Base-by-base conservation (phyloP, 176 grass and related monocot species). In the Poa annua region DNA sequence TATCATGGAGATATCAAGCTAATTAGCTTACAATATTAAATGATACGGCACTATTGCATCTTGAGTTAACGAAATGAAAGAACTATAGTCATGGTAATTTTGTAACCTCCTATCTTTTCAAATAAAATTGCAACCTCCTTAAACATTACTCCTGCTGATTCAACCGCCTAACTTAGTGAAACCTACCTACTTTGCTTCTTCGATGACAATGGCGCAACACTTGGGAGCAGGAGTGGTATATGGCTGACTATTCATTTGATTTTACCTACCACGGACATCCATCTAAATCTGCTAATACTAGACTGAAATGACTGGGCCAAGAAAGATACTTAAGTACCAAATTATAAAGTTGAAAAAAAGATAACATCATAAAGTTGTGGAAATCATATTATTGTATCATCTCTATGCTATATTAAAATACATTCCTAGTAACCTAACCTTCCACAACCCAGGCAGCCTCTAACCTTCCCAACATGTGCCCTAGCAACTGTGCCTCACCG, bases 381-480 rank as follows among this genome's bases (percentile, higher is more conserved):
- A 60, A 51, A 17, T 34, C 56, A 14, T 78, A 48, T 81, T 72
- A 78, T 12, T 45, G 1, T 45, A 41, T 17, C 47, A 32, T 78
- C 25, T 55, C 25, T 24, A 71, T 42, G 41, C 7, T 15, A 70
- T 50, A 20, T 32, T 36, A 22, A 20, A 47, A 41, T 75, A 67
- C 20, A 33, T 74, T 80, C 77, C 60, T 67, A 61, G 72, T 71
- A 21, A 62, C 20, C 54, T 56, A 1, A 32, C 62, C 76, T 73
- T 21, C 64, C 29, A 48, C 13, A 78, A 6, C 73, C 55, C 55
- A 59, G 36, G 17, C 1, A 66, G 80, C 70, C 53, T 54, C 33
- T 56, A 78, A 82, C 83, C 64, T 82, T 85, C 80, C 74, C n/a
- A 83, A 79, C 66, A 86, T 82, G 55, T 77, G 47, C 63, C 35